Base-by-base conservation (phyloP, 1,284 basidiomycete species). In the Austroboletus olivaceoglutinosus region DNA sequence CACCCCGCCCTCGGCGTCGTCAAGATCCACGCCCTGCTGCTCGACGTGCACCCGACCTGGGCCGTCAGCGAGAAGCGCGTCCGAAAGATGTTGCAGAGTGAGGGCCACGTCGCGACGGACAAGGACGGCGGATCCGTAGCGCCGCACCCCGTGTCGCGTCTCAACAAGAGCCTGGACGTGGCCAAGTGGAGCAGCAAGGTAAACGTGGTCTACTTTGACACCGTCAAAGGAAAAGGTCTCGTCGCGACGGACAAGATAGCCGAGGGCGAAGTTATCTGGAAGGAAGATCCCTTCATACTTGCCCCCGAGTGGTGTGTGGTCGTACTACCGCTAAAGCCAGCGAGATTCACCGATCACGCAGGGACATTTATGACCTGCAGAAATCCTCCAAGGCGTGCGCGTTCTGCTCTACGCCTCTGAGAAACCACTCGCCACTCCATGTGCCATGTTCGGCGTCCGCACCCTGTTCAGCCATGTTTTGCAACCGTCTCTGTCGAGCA, bases 221-320 rank as follows among this genome's bases (percentile, higher is more conserved):
- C 77, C 47, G 72, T 76, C 53, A 92, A 88, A 62, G 92, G 92
- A 10, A 94, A 95, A 61, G 93, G 93, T 0, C 73, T 95, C 27
- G 80, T 94, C 1, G 89, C 90, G 2, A 80, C 71, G 23, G 77
- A 82, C 47, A 73, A 77, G 43, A 85, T 94, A 51, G 68, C 72
- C 12, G 77, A 83, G 58, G 90, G 87, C 0, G 89, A 93, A 55
- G 72, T 82, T 10, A 63, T 95, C 6, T 95, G 92, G 88, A 86
- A 84, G 53, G 92, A 95, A 64, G 85, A 88, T 61, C 85, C 85
- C 0, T 89, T 85, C 61, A 67, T 85, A 42, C 67, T 88, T 18
- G 83, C 85, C 19, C 82, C 87, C 15, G 85, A 88, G 70, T 86
- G 83, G 86, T 86, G 63, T 11, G 27, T 33, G 11, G 9, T 25